Percentiles rank a stretch among this genome's conserved stretches.
Evolutionary conservation across 1,284 basidiomycete genomes (phyloP).

Genomic region (Chalciporus sp.): DNA sequence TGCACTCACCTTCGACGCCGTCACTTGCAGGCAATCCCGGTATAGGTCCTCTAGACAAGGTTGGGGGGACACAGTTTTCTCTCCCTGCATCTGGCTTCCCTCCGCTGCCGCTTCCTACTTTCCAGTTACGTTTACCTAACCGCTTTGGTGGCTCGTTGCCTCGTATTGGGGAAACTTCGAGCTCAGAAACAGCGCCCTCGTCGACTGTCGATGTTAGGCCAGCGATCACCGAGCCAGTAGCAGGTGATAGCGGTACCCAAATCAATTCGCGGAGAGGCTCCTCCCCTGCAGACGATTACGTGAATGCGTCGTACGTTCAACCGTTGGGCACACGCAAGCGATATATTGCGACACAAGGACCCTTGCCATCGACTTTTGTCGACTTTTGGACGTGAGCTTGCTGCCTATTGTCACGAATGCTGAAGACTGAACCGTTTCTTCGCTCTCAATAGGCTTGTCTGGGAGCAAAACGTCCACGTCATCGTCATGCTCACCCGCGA

Average conservation of each 20-base stretch:
- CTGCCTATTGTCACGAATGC: not conserved
- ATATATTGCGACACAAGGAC: conserved; percentile 97
- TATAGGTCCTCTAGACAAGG: conserved; percentile 2
- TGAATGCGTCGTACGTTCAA: conserved; percentile 92
- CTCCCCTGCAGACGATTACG: conserved; percentile 75
- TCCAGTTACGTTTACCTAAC: conserved; percentile 26
- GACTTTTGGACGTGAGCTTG: conserved; percentile 94
- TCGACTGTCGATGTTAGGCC: not conserved
- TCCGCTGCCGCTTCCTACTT: conserved; percentile 15
- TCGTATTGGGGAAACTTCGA: conserved; percentile 18
- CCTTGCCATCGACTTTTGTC: conserved; percentile 84
- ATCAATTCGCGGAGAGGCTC: conserved; percentile 9
- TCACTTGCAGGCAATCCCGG: conserved; percentile 6
- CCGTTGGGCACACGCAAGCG: conserved; percentile 77
- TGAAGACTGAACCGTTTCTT: conserved; percentile 9
- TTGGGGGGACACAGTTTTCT: conserved; percentile 11
- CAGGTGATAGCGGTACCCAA: not conserved
- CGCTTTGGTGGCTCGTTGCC: conserved; percentile 16
- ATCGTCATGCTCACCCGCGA: conserved; percentile 93
- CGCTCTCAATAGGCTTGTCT: conserved; percentile 58
- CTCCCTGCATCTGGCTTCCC: conserved; percentile 2
- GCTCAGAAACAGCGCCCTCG: conserved; percentile 4
- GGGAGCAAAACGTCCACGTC: conserved; percentile 81
- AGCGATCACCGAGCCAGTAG: not conserved
- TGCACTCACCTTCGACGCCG: conserved; percentile 6